Base-by-base conservation (phyloP, 2,329 filamentous ascomycete species). In the Pseudonectria buxi region DNA sequence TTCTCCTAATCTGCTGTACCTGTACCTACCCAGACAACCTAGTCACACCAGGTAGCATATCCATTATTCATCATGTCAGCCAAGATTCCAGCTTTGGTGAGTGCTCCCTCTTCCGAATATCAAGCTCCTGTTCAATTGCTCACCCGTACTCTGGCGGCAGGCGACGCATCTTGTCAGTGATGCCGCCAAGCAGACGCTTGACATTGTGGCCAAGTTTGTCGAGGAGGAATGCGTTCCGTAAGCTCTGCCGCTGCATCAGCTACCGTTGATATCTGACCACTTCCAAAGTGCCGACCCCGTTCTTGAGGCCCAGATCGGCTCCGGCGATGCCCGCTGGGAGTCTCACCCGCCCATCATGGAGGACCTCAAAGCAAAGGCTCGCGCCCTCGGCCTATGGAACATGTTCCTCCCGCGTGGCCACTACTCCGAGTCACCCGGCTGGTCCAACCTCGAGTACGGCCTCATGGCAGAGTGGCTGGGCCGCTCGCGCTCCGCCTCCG, bases 391-490 rank as follows among this genome's bases (percentile, higher is more conserved):
- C 2, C 72, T 98, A 30, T 98, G 92, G 92, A 98, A 98, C 67
- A 84, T 98, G 82, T 98, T 98, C 72, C 66, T 98, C 50, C 86
- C 92, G 46, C 90, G 85, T 69, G 88, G 82, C 53, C 89, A 95
- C 67, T 96, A 95, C 74, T 86, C 83, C 62, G 86, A 95, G 68
- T 94, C 88, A 2, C 88, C 90, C 15, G 92, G 92, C 24, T 95
- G 87, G 68, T 86, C 81, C 41, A 98, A 96, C 64, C 71, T 98
- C 44, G 92, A 98, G 66, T 98, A 98, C 58, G 92, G 89, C 10
- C 69, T 98, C 53, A 98, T 96, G 89, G 92, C 92, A 13, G 92
- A 98, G 68, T 85, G 86, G 67, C 71, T 96, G 51, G 92, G 92
- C 46, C 90, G 86, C 68, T 94, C 86, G 49, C 72, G 76, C 57